Evolutionary conservation across 169 alveolate species (phyloP), one percentile per base, ranked within the genome.

Genomic region (Eimeria sp.): DNA sequence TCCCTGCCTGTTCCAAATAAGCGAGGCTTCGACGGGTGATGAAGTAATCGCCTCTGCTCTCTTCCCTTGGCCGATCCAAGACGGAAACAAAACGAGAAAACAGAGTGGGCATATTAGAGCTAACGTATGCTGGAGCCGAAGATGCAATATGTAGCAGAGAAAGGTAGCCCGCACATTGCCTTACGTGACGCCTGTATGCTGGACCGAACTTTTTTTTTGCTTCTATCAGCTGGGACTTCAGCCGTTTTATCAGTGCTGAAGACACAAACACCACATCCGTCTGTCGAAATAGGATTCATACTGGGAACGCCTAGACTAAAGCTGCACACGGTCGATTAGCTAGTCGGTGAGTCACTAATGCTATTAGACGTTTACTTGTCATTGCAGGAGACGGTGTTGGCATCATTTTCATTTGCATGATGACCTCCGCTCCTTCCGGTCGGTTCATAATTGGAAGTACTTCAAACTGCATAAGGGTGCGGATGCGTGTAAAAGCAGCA

Each of bases 321-420:
- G 27, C 52, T 71, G 49, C 80, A 6, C 18, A 71, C 49, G n/a
- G 14, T 71, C 80, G 3, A 30, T 23, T 13, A 0, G 80, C 54
- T 71, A 33, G 3, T 18, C 11, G 0, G 80, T 56, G 83, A 18
- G 18, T 54, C 40, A 18, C 20, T 13, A 16, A 23, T 74, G 58
- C 83, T 40, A 30, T 33, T 37, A 74, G 54, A 18, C 23, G 83
- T 40, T 43, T 54, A 87, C 94, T 62, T 66, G 8, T 66, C 94
- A 87, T 46, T 11, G 94, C 43, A 25, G 94, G 94, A 30, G 94
- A 87, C 49, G 94, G 94, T n/a, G 94, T 66, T 25, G 94, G 94
- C 82, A 87, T 64, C 78, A 87, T 87, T 87, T 87, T 87, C 82
- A 87, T 87, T 30, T 87, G 94, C 43, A 68, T 46, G 6, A 66